These are phyloP conservation scores for Apophysomyces variabilis DNA, from an alignment of 371 early-diverging fungal genomes.

Conservation along the genomic window DNA sequence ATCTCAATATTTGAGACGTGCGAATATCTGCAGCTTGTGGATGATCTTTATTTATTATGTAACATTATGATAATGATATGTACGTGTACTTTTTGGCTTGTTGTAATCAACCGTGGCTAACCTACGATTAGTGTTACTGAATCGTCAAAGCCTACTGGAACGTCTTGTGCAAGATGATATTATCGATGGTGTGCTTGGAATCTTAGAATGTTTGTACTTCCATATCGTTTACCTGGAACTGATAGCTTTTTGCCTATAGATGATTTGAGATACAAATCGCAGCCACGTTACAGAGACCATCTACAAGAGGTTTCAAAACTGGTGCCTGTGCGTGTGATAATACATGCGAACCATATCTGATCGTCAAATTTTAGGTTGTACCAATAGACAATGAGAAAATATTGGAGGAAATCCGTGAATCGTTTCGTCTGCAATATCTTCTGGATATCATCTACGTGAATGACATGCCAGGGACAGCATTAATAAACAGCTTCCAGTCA, in stretches of 20 bases:
- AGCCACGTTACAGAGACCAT: neutral
- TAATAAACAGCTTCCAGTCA: conserved; percentile 47
- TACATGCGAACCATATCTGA: neutral
- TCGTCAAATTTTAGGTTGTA: conserved; percentile 53
- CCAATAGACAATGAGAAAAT: conserved; percentile 72
- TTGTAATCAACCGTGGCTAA: neutral
- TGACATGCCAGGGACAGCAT: conserved; percentile 67
- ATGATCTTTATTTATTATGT: neutral
- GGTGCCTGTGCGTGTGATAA: conserved; percentile 56
- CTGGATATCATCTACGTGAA: conserved; percentile 82
- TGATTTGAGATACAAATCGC: neutral
- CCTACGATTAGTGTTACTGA: neutral
- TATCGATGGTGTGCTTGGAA: neutral
- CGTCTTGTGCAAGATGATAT: neutral
- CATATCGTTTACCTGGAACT: neutral
- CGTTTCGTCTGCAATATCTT: conserved; percentile 83
- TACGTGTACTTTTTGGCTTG: neutral
- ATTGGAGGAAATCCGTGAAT: conserved; percentile 76
- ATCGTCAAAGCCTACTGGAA: neutral
- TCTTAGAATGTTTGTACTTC: neutral
- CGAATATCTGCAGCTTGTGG: neutral
- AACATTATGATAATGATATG: neutral
- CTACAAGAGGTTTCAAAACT: conserved; percentile 42
- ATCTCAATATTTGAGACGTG: neutral
- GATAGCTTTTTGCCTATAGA: neutral